A percentile compares a stretch with the other conserved stretches of the same genome.
Evolutionary conservation across 345 rosid genomes (phyloP).

Genomic region (Salix viminalis): DNA sequence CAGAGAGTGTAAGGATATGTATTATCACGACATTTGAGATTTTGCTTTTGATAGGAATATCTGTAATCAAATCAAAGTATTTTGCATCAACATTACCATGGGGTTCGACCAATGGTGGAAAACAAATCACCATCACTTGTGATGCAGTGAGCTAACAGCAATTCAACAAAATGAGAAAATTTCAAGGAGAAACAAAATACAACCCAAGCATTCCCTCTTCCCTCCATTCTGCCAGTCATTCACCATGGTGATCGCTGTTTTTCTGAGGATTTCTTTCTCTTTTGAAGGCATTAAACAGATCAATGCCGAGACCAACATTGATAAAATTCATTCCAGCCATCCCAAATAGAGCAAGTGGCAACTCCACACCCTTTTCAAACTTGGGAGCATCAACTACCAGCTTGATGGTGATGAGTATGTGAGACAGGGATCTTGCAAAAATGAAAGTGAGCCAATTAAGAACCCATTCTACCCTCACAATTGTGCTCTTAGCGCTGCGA

Average conservation of each 20-base stretch:
- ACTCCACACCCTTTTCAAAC: conserved; percentile 68
- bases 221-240: conserved; percentile 15
- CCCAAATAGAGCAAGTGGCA: conserved; percentile 77
- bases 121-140: neutral
- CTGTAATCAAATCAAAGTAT: too few species aligned
- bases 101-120: neutral
- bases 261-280: conserved; percentile 46
- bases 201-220: neutral
- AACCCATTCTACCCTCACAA: conserved; percentile 71
- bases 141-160: neutral
- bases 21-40: too few species aligned
- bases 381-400: conserved; percentile 61
- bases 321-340: conserved; percentile 88
- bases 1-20: neutral
- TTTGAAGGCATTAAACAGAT: conserved; percentile 64
- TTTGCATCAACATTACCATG: too few species aligned
- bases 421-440: conserved; percentile 54
- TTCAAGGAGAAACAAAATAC: neutral
- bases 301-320: conserved; percentile 64
- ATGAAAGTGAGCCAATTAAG: conserved; percentile 65
- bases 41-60: too few species aligned
- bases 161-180: neutral
- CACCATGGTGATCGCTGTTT: conserved; percentile 16
- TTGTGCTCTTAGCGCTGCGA: conserved; percentile 51
- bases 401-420: conserved; percentile 64